Conservation (phyloP, 2,329 filamentous ascomycete species). For the Aureobasidium sp. region DNA sequence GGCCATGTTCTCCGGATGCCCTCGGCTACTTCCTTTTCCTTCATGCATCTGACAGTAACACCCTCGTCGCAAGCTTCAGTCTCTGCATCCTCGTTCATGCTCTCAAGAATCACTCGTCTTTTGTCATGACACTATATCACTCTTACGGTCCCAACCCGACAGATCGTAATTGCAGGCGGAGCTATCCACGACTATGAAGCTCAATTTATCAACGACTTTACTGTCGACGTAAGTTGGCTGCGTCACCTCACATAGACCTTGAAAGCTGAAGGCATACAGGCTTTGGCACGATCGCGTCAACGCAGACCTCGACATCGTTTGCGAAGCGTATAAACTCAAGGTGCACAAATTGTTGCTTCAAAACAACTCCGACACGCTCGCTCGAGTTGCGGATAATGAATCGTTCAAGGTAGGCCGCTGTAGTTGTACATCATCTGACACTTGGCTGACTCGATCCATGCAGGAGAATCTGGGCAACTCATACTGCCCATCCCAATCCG, state of each 20-base stretch:
- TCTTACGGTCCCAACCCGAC: not conserved
- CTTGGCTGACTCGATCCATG: not conserved
- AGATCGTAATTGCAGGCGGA: not conserved
- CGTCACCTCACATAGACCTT: too few species aligned
- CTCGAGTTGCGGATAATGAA: not conserved
- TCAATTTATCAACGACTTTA: not conserved
- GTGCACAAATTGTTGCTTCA: not conserved
- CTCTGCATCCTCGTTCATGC: not conserved
- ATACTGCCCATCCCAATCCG: not conserved
- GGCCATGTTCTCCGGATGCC: too few species aligned
- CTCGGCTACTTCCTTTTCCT: not conserved
- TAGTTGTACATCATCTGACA: not conserved
- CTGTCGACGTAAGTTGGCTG: not conserved
- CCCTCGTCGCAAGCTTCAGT: too few species aligned
- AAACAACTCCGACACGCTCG: not conserved
- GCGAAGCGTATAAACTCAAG: not conserved
- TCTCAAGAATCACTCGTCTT: not conserved
- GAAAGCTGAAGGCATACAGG: not conserved
- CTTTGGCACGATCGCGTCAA: not conserved
- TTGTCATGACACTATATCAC: not conserved
- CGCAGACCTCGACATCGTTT: not conserved
- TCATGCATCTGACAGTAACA: not conserved
- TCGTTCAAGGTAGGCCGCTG: not conserved
- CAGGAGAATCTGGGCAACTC: not conserved
- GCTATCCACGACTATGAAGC: not conserved